Evolutionary conservation across 495 filamentous ascomycete genomes (phyloP).

Genomic region (Penicillium flavigenum): DNA sequence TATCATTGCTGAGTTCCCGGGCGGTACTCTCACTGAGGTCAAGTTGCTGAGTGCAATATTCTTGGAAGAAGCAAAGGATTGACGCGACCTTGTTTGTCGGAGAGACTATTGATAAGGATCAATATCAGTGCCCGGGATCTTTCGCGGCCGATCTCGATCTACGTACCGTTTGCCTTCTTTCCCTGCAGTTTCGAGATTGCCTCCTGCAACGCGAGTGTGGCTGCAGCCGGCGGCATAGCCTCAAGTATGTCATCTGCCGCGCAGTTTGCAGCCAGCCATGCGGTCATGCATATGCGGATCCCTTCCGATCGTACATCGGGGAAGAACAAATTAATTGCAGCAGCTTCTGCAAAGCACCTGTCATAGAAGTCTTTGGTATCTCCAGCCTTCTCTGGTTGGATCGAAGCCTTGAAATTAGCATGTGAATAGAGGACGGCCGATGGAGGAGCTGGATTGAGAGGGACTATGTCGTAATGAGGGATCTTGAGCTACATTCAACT

Average conservation of each 20-base stretch:
- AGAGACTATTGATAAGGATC: not conserved
- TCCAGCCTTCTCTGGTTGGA: conserved; percentile 3
- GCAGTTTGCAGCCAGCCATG: conserved; percentile 6
- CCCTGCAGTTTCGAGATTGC: not conserved
- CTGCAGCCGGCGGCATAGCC: not conserved
- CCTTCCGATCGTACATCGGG: not conserved
- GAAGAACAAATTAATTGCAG: conserved; percentile 4
- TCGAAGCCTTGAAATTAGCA: conserved; percentile 2
- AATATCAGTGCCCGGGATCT: not conserved
- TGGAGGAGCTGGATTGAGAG: not conserved
- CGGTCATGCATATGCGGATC: conserved; percentile 4
- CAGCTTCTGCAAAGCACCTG: conserved; percentile 1
- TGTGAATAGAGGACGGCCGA: conserved; percentile 5
- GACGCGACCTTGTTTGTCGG: not conserved
- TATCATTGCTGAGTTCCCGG: not conserved
- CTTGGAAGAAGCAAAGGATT: conserved; percentile 1
- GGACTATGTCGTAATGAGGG: conserved; percentile 3
- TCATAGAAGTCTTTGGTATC: conserved; percentile 8
- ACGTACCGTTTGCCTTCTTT: not conserved
- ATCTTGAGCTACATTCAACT: not conserved
- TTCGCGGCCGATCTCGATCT: not conserved
- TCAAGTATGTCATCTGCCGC: conserved; percentile 3
- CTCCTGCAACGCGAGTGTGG: not conserved
- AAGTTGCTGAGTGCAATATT: conserved; percentile 1
- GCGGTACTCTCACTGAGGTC: not conserved